phyloP scores from a whole-genome alignment of 1,284 basidiomycete species.

The Phylloboletellus chloephorus region DNA sequence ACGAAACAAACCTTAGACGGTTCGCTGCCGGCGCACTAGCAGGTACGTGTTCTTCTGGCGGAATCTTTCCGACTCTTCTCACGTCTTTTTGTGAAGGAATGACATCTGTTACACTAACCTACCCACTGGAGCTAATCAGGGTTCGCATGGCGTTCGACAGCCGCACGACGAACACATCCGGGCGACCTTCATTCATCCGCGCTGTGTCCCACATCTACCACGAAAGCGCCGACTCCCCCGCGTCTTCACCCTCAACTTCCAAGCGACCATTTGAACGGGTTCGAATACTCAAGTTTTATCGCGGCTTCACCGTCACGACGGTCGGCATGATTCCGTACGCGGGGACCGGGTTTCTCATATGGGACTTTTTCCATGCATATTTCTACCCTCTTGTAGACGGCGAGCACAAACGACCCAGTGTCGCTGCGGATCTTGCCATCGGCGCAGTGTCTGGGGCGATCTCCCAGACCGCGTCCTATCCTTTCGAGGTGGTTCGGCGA shows the following conservation, averaged over 20 bases:
- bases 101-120: conserved; percentile 86
- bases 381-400: conserved; percentile 47
- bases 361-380: conserved; percentile 75
- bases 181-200: conserved; percentile 56
- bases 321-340: conserved; percentile 95
- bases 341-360: conserved; percentile 92
- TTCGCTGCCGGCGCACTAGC: conserved; percentile 88
- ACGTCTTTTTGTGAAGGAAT: conserved; percentile 51
- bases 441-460: conserved; percentile 90
- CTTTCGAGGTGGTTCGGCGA: conserved; percentile 91
- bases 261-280: conserved; percentile 49
- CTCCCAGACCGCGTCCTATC: conserved; percentile 91
- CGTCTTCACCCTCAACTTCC: conserved; percentile 17
- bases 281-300: conserved; percentile 86
- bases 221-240: conserved; percentile 47
- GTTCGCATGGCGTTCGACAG: conserved; percentile 94
- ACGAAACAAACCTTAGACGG: conserved; percentile 78
- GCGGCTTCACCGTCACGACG: conserved; percentile 91
- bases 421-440: conserved; percentile 63
- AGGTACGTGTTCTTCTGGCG: conserved; percentile 41
- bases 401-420: conserved; percentile 37
- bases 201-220: conserved; percentile 66
- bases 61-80: not conserved
- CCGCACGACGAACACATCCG: conserved; percentile 32
- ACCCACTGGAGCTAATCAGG: conserved; percentile 92